A percentile compares a stretch with the other conserved stretches of the same genome.
phyloP scores from a whole-genome alignment of 495 filamentous ascomycete species.

The Xylaria flabelliformis region DNA sequence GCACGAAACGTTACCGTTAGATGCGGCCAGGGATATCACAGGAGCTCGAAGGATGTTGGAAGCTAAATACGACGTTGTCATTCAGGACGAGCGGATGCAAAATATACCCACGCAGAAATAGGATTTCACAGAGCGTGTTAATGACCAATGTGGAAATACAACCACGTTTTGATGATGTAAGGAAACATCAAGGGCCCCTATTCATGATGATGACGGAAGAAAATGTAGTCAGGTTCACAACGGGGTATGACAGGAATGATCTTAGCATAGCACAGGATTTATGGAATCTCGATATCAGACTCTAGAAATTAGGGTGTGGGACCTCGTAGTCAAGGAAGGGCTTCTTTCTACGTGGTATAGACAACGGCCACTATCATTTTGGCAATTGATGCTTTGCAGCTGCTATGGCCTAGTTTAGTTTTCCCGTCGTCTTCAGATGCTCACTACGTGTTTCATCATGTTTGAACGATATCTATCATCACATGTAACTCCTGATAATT shows the following conservation, averaged over 20 bases:
- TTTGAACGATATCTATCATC: background rate
- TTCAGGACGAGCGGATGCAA: background rate
- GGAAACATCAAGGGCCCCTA: background rate
- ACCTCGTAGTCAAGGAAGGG: background rate
- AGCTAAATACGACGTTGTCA: background rate
- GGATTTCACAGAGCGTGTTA: conserved; percentile 19
- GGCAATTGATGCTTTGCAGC: background rate
- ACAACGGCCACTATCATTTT: background rate
- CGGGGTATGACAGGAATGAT: conserved; percentile 17
- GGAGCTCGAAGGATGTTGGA: conserved; percentile 1
- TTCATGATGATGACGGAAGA: conserved; percentile 27
- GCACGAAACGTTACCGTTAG: background rate
- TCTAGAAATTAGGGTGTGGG: background rate
- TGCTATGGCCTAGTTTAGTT: background rate
- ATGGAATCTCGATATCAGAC: conserved; percentile 13
- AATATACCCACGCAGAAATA: conserved; percentile 10
- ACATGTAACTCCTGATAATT: background rate
- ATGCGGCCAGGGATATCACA: background rate
- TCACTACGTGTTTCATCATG: background rate
- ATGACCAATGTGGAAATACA: conserved; percentile 11
- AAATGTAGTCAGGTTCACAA: conserved; percentile 17
- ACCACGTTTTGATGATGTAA: background rate
- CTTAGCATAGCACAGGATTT: conserved; percentile 25
- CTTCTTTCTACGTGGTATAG: background rate
- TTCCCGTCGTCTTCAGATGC: background rate